Evolutionary conservation across 2,329 filamentous ascomycete species (phyloP).

Genomic region (Colletotrichum echinochloae): DNA sequence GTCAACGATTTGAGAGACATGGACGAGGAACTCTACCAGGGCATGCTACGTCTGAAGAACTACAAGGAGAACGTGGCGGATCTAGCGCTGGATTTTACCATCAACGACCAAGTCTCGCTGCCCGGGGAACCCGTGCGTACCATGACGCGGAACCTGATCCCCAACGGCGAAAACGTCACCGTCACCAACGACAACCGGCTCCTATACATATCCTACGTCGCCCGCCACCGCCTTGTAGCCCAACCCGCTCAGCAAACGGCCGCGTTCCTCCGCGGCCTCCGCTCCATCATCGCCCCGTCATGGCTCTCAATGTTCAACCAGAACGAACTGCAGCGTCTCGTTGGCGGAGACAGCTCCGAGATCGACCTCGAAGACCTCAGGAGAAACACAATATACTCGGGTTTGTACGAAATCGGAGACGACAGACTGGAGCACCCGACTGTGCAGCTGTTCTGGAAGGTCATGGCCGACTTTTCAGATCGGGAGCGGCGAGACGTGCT

Average conservation of each 20-base stretch:
- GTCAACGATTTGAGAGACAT: constrained; percentile 94
- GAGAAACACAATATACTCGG: constrained; percentile 86
- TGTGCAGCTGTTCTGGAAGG: constrained; percentile 89
- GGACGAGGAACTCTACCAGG: constrained; percentile 90
- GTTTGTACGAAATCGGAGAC: constrained; percentile 89
- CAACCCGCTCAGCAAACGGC: constrained; percentile 86
- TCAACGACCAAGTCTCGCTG: constrained; percentile 75
- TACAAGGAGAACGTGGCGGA: constrained; percentile 84
- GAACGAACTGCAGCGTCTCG: constrained; percentile 89
- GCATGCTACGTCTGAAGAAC: constrained; percentile 85
- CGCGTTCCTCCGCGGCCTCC: constrained; percentile 88
- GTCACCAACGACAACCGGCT: constrained; percentile 94
- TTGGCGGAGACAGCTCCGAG: constrained; percentile 86
- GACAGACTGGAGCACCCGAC: constrained; percentile 89
- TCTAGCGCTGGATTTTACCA: constrained; percentile 88
- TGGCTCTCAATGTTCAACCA: constrained; percentile 99
- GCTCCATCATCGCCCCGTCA: constrained; percentile 86
- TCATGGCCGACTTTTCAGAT: constrained; percentile 82
- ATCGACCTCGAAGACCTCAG: constrained; percentile 91
- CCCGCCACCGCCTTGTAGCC: constrained; percentile 83
- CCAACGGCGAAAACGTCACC: constrained; percentile 78
- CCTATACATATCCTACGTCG: constrained; percentile 94
- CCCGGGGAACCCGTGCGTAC: constrained; percentile 65
- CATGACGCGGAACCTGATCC: constrained; percentile 79
- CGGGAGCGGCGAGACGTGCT: constrained; percentile 85